Conservation (phyloP, 176 grass and related monocot genomes). For the Lolium multiflorum region DNA sequence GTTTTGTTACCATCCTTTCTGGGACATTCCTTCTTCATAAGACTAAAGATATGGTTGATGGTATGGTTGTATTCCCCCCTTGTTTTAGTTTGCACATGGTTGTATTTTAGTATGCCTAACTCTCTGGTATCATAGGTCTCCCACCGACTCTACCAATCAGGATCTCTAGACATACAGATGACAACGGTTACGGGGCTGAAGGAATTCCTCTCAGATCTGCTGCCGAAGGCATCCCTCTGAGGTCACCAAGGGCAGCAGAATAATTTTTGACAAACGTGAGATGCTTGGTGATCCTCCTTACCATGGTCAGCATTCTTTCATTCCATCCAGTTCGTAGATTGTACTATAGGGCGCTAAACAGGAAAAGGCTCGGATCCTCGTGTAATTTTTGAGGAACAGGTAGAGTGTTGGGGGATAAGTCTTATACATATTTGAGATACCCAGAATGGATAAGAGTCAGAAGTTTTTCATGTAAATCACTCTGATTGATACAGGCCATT, state of each 20-base stretch:
- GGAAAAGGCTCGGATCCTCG: constrained; percentile 42
- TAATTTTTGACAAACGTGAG: constrained; percentile 52
- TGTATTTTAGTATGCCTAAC: neutral
- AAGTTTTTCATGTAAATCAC: constrained; percentile 35
- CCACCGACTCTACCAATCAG: constrained; percentile 56
- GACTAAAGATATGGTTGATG: constrained; percentile 97
- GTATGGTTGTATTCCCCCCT: constrained; percentile 37
- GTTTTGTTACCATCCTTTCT: constrained; percentile 92
- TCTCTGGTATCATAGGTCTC: constrained; percentile 52
- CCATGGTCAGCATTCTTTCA: constrained; percentile 52
- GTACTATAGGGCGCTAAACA: constrained; percentile 56
- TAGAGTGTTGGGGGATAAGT: constrained; percentile 48
- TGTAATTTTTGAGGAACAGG: constrained; percentile 54
- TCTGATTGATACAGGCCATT: constrained; percentile 10
- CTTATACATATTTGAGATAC: constrained; percentile 52
- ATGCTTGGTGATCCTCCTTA: neutral
- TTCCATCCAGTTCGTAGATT: constrained; percentile 58
- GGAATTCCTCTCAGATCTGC: constrained; percentile 87
- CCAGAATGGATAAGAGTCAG: constrained; percentile 43
- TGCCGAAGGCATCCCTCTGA: constrained; percentile 74
- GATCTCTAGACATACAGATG: constrained; percentile 64
- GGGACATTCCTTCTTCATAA: constrained; percentile 99
- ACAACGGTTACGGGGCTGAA: constrained; percentile 67
- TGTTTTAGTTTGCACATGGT: neutral
- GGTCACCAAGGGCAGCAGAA: constrained; percentile 68